These are phyloP conservation scores for Rhizopus arrhizus DNA, from an alignment of 371 early-diverging fungal species.

Conservation along the genomic window DNA sequence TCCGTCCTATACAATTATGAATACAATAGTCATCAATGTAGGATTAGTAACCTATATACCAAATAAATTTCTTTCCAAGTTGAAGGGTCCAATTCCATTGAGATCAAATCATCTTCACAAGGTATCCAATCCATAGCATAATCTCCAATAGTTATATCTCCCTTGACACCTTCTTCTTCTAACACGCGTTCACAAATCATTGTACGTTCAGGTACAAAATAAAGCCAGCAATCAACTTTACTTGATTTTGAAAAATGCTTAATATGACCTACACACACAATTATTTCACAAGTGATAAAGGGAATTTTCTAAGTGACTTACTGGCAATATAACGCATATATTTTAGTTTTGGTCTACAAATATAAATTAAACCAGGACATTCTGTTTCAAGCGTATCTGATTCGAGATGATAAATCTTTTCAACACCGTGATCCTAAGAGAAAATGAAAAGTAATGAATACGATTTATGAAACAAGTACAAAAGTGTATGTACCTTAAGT, in stretches of 20 bases:
- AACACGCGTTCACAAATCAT: constrained; percentile 85
- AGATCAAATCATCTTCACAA: constrained; percentile 87
- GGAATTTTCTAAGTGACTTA: constrained; percentile 28
- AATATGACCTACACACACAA: constrained; percentile 40
- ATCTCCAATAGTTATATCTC: constrained; percentile 83
- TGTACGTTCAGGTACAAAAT: constrained; percentile 87
- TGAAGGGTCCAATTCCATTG: constrained; percentile 78
- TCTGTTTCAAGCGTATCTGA: constrained; percentile 67
- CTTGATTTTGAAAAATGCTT: constrained; percentile 35
- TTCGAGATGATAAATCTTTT: constrained; percentile 86
- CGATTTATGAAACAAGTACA: neutral
- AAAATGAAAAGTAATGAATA: neutral
- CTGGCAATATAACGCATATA: constrained; percentile 86
- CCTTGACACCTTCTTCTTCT: constrained; percentile 90
- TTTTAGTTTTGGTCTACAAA: constrained; percentile 76
- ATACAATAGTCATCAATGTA: neutral
- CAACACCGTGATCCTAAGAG: constrained; percentile 89
- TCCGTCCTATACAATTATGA: constrained; percentile 60
- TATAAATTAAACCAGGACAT: constrained; percentile 74
- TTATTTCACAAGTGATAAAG: too few species aligned
- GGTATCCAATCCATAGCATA: constrained; percentile 90
- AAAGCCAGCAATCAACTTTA: constrained; percentile 67
- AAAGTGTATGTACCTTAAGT: constrained; percentile 62
- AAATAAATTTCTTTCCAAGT: constrained; percentile 83
- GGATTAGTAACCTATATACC: constrained; percentile 36